Percentiles rank a stretch among this genome's conserved stretches.
phyloP scores from a whole-genome alignment of 2,329 filamentous ascomycete genomes.

The Fusarium sp. region DNA sequence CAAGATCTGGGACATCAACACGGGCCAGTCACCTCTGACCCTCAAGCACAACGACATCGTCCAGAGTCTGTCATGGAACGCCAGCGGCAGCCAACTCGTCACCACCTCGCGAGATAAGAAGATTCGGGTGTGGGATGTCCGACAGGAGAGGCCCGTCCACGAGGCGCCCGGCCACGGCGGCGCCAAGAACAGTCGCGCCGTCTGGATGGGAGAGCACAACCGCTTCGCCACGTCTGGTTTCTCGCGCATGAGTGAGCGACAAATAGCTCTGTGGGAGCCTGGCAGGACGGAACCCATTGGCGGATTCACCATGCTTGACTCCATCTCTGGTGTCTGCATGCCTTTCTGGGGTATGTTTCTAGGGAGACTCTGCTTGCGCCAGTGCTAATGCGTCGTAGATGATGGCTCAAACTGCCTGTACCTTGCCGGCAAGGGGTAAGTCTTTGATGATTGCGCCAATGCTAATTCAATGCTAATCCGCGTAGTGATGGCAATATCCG shows the following conservation, averaged over 20 bases:
- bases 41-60: constrained; percentile 92
- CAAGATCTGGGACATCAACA: constrained; percentile 94
- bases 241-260: constrained; percentile 97
- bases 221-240: constrained; percentile 96
- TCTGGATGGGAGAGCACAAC: constrained; percentile 98
- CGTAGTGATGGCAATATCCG: constrained; percentile 95
- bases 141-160: constrained; percentile 88
- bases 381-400: constrained; percentile 60
- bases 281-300: constrained; percentile 87
- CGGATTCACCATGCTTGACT: constrained; percentile 90
- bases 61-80: constrained; percentile 95
- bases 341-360: constrained; percentile 87
- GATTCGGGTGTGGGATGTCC: constrained; percentile 95
- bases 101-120: constrained; percentile 99
- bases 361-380: not conserved
- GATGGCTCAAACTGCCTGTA: constrained; percentile 96
- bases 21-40: constrained; percentile 77
- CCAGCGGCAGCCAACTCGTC: constrained; percentile 83
- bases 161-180: constrained; percentile 88
- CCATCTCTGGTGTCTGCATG: constrained; percentile 98
- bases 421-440: constrained; percentile 95
- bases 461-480: constrained; percentile 22
- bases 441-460: constrained; percentile 24
- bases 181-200: constrained; percentile 95
- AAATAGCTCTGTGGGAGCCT: constrained; percentile 95